These are phyloP conservation scores for Ogataea degrootiae DNA, from an alignment of 805 yeast genomes.

Conservation along the genomic window DNA sequence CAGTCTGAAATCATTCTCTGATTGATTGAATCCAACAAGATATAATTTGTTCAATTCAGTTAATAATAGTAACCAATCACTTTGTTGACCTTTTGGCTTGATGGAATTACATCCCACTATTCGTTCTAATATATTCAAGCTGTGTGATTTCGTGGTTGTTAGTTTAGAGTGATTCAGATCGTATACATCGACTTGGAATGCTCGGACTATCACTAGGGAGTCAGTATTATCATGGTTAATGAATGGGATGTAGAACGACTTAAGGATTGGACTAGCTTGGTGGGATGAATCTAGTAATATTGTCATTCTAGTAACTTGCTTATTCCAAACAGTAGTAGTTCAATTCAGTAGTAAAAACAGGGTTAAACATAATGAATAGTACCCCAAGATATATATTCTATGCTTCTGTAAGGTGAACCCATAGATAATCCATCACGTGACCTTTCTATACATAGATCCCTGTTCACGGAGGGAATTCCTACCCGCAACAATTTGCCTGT, in stretches of 20 bases:
- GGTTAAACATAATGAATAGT: too few relatives aligned
- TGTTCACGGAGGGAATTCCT: too few relatives aligned
- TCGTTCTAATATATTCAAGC: conserved; percentile 4
- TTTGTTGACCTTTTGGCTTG: conserved; percentile 10
- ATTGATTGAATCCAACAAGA: conserved; percentile 11
- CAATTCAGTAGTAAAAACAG: too few relatives aligned
- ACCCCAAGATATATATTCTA: too few relatives aligned
- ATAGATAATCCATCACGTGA: too few relatives aligned
- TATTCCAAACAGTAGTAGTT: too few relatives aligned
- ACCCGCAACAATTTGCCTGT: too few relatives aligned
- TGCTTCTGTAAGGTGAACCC: too few relatives aligned
- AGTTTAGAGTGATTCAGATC: neutral
- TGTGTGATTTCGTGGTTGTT: neutral
- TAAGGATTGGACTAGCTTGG: neutral
- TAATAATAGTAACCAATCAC: conserved; percentile 21
- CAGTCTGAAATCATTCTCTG: conserved; percentile 5
- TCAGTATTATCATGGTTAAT: neutral
- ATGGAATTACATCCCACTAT: conserved; percentile 18
- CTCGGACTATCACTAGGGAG: neutral
- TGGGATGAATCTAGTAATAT: too few relatives aligned
- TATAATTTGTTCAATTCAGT: conserved; percentile 20
- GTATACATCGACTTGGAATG: neutral
- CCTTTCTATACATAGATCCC: too few relatives aligned
- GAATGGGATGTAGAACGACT: neutral
- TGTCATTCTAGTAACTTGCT: too few relatives aligned